Evolutionary conservation across 768 basidiomycete species (phyloP), one percentile per base, ranked within the genome.

Genomic region (Suillus subaureus): DNA sequence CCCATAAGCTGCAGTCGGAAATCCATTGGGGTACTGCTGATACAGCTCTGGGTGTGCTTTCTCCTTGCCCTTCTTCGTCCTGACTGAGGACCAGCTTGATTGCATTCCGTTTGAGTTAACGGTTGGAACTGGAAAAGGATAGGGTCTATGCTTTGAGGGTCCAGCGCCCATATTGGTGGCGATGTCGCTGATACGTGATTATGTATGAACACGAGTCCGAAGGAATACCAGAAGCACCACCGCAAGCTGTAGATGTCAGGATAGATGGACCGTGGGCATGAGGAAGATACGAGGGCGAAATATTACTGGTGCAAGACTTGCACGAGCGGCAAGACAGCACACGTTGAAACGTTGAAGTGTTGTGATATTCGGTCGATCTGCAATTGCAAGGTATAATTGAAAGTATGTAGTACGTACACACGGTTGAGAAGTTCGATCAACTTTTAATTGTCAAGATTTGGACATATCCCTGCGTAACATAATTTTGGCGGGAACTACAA

Each of bases 51-150:
- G 65, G 37, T 70, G 65, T 64, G 65, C 72, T 15, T 60, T 62
- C 23, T 69, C 68, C n/a, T 57, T 73, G 42, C 35, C 55, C 63
- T 67, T 75, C 61, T 61, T 75, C 40, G 39, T 68, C 33, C 66
- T 72, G 52, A 56, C 56, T 18, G 71, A 64, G 23, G 70, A 23
- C 74, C 75, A 75, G 61, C 62, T 70, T n/a, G 61, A 28, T 31
- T 66, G 73, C 1, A 69, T 63, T 47, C 28, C 61, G 65, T 51
- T 56, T 60, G 47, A 31, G n/a, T 52, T 23, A 35, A 39, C 69
- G 70, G 13, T 49, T 42, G 64, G 66, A 43, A 54, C 62, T 26
- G 66, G 68, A 57, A 70, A 54, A 6, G 76, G 73, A 63, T 73
- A 70, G 4, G 68, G 63, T 35, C 62, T 66, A 12, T 51, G 68